Evolutionary conservation across 139 green algal genomes (phyloP), one percentile per base, ranked within the genome.

Genomic region (Trebouxia sp.): DNA sequence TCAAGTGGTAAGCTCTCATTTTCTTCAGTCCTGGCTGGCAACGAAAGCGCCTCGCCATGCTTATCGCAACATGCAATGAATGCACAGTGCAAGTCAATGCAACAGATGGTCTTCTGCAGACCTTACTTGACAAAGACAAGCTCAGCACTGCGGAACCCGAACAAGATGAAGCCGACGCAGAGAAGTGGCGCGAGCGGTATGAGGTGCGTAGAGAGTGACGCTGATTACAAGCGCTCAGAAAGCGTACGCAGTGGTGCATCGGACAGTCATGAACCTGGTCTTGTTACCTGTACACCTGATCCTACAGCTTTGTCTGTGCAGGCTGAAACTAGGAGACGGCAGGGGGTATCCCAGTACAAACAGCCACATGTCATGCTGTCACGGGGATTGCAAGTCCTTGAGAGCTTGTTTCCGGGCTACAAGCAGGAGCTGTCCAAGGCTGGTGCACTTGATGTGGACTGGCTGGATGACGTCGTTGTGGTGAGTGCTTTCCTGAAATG

Each of bases 331-430:
- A 70, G 20, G 9, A 70, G 62, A 32, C 62, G 62, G 26, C 32
- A 42, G 20, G 62, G 62, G 8, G 62, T 70, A 26, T 70, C 62
- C 35, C 62, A 70, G 32, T 70, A 70, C 62, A 70, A 70, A 32
- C 62, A 70, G 62, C 62, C 62, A 5, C 62, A 70, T 26, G n/a
- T 70, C 14, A 70, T 70, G 62, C 32, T 70, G 30, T 17, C 26
- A 11, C 41, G 42, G 62, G 62, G 62, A 1, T 32, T 70, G 5
- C 30, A 70, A 12, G 32, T 70, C 30, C 41, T 70, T 26, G 62
- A 70, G 62, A 15, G 42, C 32, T 32, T n/a, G 32, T 70, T 70
- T 22, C 62, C 62, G n/a, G 62, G 62, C 11, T 70, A 70, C 62
- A 70, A 41, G 62, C 62, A 70, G 11, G 32, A 70, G 62, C 62